Evolutionary conservation across 768 basidiomycete species (phyloP).

Genomic region (Trametopsis cervina): DNA sequence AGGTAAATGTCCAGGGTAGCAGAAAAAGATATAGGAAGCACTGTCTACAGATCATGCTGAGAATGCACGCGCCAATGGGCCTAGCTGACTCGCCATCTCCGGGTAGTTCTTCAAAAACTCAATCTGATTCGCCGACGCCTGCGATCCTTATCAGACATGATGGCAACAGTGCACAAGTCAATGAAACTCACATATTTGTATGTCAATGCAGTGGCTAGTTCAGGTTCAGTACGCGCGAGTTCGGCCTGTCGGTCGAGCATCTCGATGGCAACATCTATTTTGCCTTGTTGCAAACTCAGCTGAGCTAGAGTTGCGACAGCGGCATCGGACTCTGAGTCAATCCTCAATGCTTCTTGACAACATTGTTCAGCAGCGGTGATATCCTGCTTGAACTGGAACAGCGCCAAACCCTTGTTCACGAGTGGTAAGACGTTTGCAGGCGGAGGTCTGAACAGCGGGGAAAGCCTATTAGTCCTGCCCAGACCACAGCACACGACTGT

Average conservation of each 20-base stretch:
- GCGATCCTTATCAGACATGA: too few species aligned
- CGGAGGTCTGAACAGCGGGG: constrained; percentile 31
- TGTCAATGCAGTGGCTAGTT: constrained; percentile 72
- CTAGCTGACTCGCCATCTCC: constrained; percentile 68
- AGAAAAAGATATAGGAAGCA: too few species aligned
- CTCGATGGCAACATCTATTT: constrained; percentile 77
- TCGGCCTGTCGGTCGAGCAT: constrained; percentile 83
- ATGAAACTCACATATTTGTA: constrained; percentile 64
- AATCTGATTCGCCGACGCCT: constrained; percentile 80
- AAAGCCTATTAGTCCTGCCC: background rate
- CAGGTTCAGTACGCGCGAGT: constrained; percentile 85
- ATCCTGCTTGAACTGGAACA: constrained; percentile 96
- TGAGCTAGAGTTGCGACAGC: constrained; percentile 96
- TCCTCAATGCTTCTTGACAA: constrained; percentile 79
- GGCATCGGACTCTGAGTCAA: constrained; percentile 93
- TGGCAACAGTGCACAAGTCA: too few species aligned
- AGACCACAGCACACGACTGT: background rate
- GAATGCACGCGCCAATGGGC: constrained; percentile 31
- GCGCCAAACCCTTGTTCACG: constrained; percentile 95
- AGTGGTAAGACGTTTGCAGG: constrained; percentile 83
- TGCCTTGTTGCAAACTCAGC: constrained; percentile 83
- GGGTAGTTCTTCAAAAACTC: constrained; percentile 83
- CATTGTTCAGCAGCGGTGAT: constrained; percentile 73
- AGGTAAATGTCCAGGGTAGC: too few species aligned
- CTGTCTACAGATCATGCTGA: too few species aligned